A percentile compares a stretch with the other conserved stretches of the same genome.
phyloP scores from a whole-genome alignment of 306 rosid species.

The Fagus sylvatica region DNA sequence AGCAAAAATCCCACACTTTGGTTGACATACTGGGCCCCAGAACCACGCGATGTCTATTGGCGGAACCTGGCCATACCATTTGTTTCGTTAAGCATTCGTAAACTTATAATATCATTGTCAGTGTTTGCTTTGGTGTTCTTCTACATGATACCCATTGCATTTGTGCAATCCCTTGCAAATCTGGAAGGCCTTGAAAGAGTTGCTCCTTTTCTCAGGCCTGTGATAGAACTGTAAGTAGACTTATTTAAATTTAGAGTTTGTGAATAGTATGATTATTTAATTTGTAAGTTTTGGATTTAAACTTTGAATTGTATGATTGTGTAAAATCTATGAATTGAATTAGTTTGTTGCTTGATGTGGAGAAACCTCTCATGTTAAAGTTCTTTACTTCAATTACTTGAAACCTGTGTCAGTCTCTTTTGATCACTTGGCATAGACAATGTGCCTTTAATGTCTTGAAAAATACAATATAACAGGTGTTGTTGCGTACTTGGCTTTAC shows the following conservation, averaged over 20 bases:
- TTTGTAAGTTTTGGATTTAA: background rate
- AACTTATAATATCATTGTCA: slow-evolving; percentile 55
- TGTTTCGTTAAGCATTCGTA: slow-evolving; percentile 76
- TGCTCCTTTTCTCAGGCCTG: slow-evolving; percentile 95
- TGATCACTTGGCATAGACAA: background rate
- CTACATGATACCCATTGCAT: slow-evolving; percentile 98
- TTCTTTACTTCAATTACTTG: background rate
- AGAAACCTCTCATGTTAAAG: background rate
- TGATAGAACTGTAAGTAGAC: slow-evolving; percentile 82
- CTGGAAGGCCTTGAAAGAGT: slow-evolving; percentile 97
- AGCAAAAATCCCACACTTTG: slow-evolving; percentile 91
- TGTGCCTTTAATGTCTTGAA: background rate
- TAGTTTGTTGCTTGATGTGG: background rate
- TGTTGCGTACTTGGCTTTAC: background rate
- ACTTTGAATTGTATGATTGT: background rate
- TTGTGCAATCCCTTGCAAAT: slow-evolving; percentile 97
- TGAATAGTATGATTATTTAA: background rate
- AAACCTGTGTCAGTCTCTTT: background rate
- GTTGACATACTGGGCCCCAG: slow-evolving; percentile 98
- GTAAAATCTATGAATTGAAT: background rate
- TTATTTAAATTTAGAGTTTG: background rate
- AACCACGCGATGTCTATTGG: slow-evolving; percentile 89
- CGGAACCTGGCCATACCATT: slow-evolving; percentile 92
- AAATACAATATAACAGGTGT: background rate
- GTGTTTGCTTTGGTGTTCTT: slow-evolving; percentile 94